These are phyloP conservation scores for Strobilomyces echinocephalus DNA, from an alignment of 768 basidiomycete species.

Conservation along the genomic window DNA sequence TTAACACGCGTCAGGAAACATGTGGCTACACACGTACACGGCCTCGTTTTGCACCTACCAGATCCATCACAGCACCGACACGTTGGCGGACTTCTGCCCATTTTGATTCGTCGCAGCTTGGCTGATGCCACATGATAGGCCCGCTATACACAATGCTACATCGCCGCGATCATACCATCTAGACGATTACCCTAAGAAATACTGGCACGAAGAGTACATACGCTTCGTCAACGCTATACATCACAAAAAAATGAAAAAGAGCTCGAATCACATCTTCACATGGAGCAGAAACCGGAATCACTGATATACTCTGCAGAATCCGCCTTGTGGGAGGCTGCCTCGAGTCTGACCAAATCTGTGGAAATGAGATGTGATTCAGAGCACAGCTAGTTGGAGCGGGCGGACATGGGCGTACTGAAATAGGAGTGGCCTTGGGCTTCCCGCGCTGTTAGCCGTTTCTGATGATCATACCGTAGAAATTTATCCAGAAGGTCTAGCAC, in stretches of 20 bases:
- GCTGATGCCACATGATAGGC: conserved; percentile 12
- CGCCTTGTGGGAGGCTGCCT: conserved; percentile 39
- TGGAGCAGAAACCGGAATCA: conserved; percentile 48
- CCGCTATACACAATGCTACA: conserved; percentile 11
- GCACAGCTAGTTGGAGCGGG: conserved; percentile 11
- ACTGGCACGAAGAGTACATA: conserved; percentile 3
- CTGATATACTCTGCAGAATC: conserved; percentile 40
- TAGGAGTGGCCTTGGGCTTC: conserved; percentile 66
- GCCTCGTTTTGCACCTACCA: conserved; percentile 26
- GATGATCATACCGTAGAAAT: conserved; percentile 65
- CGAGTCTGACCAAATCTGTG: conserved; percentile 45
- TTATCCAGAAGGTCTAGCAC: conserved; percentile 65
- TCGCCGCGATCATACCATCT: conserved; percentile 11
- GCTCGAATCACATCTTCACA: conserved; percentile 12
- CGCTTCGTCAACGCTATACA: conserved; percentile 3
- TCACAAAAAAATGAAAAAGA: background rate
- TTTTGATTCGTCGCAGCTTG: conserved; percentile 13
- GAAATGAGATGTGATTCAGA: conserved; percentile 21
- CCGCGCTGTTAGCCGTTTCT: conserved; percentile 59
- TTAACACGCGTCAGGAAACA: conserved; percentile 25
- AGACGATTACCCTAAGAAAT: conserved; percentile 10
- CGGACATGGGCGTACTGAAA: conserved; percentile 43
- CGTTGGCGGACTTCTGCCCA: conserved; percentile 21
- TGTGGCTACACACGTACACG: conserved; percentile 27
- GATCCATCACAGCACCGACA: conserved; percentile 19